These are phyloP conservation scores for Malassezia caprae DNA, from an alignment of 1,284 basidiomycete genomes.

Conservation along the genomic window DNA sequence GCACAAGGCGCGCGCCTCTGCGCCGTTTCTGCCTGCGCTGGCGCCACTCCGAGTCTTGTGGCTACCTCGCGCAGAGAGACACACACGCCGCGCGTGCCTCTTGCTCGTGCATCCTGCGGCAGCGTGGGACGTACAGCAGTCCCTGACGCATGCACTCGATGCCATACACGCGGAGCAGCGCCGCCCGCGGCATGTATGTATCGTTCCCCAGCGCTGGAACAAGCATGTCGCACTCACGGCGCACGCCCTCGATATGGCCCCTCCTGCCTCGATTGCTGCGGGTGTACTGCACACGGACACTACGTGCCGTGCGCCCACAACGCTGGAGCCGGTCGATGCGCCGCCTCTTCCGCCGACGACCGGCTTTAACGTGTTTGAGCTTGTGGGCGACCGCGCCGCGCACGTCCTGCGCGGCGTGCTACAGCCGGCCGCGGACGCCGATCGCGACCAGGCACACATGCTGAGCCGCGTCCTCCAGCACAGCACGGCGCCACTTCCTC, in stretches of 20 bases:
- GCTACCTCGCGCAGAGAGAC: background rate
- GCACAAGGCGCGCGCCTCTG: background rate
- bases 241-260: constrained; percentile 21
- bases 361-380: constrained; percentile 41
- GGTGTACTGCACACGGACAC: constrained; percentile 5
- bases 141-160: constrained; percentile 19
- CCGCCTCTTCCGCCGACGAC: background rate
- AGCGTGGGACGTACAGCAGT: constrained; percentile 19
- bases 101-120: constrained; percentile 31
- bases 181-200: background rate
- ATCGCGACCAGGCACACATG: background rate
- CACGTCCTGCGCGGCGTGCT: constrained; percentile 29
- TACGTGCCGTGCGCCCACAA: constrained; percentile 1
- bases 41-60: constrained; percentile 13
- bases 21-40: background rate
- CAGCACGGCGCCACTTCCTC: background rate
- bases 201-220: constrained; percentile 4
- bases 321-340: constrained; percentile 1
- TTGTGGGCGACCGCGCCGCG: constrained; percentile 27
- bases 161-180: constrained; percentile 16
- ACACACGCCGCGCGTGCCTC: constrained; percentile 17
- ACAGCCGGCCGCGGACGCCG: background rate
- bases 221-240: constrained; percentile 12
- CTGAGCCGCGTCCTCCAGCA: background rate
- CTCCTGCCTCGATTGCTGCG: constrained; percentile 25